Base-by-base conservation (phyloP, 768 basidiomycete genomes). In the Leccinum imitatum region DNA sequence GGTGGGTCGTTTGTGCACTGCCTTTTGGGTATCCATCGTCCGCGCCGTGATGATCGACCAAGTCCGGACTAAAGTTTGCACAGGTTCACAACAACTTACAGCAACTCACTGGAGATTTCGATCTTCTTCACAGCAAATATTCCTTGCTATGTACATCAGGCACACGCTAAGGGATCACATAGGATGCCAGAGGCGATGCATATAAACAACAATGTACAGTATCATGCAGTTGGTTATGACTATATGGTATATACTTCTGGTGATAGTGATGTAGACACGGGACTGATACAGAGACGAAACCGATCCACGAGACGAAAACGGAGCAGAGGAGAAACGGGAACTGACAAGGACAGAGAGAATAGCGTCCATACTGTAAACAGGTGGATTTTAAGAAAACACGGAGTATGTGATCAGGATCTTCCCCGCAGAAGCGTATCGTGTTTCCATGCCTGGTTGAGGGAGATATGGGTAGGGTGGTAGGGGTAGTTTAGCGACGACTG, bases 361-460 rank as follows among this genome's bases (percentile, higher is more conserved):
- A 48, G 53, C 50, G 19, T 56, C 56, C 58, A 56, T 30, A 37
- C 25, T 10, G n/a, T n/a, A 11, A 37, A 30, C 37, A 13, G 41
- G 53, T 48, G 23, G 15, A n/a, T 11, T 15, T 35, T 54, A 11
- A 10, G 50, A 53, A 30, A 15, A 54, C 47, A 41, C 46, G 37
- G 35, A 55, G 50, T 8, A 33, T 13, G 8, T n/a, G 23, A 13
- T 59, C 56, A 75, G 51, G 72, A 75, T 55, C 72, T 62, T 27
- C 69, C 68, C 46, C 81, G 74, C 63, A 85, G 54, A 15, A 74
- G 73, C 6, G 70, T 67, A 33, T 84, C 82, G 44, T 77, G 64
- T 66, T 81, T 84, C 83, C 84, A 82, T 2, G 74, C 68, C 57
- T 77, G 77, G 5, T 74, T 75, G 5, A 83, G 69, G 1, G 76